Base-by-base conservation (phyloP, 106 monocot genomes). In the Acanthochlamys bracteata region DNA sequence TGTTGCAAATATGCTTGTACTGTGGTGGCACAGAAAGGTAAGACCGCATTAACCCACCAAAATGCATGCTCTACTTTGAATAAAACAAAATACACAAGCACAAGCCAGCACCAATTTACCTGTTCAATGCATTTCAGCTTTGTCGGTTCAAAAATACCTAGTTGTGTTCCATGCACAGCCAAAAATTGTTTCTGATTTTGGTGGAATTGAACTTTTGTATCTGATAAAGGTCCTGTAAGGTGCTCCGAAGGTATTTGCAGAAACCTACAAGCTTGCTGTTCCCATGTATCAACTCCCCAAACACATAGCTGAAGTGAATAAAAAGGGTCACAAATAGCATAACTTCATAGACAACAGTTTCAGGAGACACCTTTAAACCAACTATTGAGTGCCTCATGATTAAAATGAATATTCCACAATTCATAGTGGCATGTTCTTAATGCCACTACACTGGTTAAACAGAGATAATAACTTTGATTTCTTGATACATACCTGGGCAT, bases 401-500 rank as follows among this genome's bases (percentile, higher is more conserved):
- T n/a, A n/a, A n/a, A n/a, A n/a, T n/a, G n/a, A n/a, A n/a, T n/a
- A n/a, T n/a, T n/a, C n/a, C 43, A 43, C 43, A 43, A 43, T 43
- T 8, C 43, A n/a, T n/a, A n/a, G n/a, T n/a, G n/a, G 42, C 22
- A 39, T 42, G 47, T 10, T 23, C 17, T 14, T 46, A 14, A 46
- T 46, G 14, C 11, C 45, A 54, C 16, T 54, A 54, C 7, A 54
- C 11, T 10, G 14, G 45, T 14, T 46, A 46, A 8, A 46, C 45
- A 46, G 14, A 8, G 14, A 46, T 14, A 10, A 46, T 46, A 46
- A 46, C 8, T 14, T n/a, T 46, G 45, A 8, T 46, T 46, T 46
- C 45, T 10, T 14, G 45, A 46, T 26, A 55, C 43, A 40, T 69
- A 82, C 89, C 81, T 81, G 89, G 69, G 83, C 72, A 79, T 89